phyloP scores from a whole-genome alignment of 2,329 filamentous ascomycete genomes.

The Verticillium albo-atrum region DNA sequence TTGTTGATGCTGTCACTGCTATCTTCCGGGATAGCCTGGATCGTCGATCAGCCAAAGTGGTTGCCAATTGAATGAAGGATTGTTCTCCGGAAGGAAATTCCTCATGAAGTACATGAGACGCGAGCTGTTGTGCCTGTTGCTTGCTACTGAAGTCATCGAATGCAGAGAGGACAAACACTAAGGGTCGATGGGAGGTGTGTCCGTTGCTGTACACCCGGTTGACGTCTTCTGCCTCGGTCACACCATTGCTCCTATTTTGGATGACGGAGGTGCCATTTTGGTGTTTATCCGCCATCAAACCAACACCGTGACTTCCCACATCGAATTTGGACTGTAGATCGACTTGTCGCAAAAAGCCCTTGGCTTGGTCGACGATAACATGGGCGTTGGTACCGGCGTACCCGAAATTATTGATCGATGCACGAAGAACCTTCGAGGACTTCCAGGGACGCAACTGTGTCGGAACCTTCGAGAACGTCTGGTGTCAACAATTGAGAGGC shows the following conservation, averaged over 20 bases:
- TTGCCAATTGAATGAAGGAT: neutral
- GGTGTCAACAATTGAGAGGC: neutral
- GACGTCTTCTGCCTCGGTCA: neutral
- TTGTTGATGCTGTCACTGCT: neutral
- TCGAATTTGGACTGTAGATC: neutral
- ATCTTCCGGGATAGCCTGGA: neutral
- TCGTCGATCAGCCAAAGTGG: neutral
- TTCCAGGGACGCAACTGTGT: slow-evolving; percentile 2
- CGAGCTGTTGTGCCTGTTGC: neutral
- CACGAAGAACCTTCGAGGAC: neutral
- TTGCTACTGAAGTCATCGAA: neutral
- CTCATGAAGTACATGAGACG: neutral
- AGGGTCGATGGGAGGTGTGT: neutral
- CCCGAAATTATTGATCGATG: slow-evolving; percentile 9
- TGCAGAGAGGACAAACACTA: neutral
- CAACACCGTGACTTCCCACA: neutral
- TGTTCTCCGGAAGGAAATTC: neutral
- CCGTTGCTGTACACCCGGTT: neutral
- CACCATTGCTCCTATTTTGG: neutral
- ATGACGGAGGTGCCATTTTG: neutral
- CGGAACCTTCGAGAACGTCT: neutral
- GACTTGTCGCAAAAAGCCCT: neutral
- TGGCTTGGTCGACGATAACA: slow-evolving; percentile 6
- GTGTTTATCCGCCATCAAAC: neutral
- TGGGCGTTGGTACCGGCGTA: slow-evolving; percentile 9